Base-by-base conservation (phyloP, 2,329 filamentous ascomycete genomes). In the Aureobasidium mangrovei region DNA sequence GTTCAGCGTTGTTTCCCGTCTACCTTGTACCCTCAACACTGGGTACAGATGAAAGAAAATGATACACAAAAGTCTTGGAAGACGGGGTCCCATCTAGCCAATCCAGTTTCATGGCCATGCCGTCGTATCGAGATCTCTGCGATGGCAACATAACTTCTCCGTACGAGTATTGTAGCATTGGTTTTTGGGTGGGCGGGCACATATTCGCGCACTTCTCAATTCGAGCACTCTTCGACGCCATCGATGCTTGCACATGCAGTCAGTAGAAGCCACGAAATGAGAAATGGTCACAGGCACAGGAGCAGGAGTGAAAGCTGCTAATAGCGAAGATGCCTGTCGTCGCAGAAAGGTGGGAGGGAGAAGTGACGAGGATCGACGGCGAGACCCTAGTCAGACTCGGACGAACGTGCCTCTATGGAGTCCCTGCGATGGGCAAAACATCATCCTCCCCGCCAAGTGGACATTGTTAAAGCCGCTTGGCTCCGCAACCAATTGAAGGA, bases 361-460 rank as follows among this genome's bases (percentile, higher is more conserved):
- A 47, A 32, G 38, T 29, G 45, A 47, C 33, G 45, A 26, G 28
- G 45, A 47, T 35, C 45, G 4, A 35, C 46, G 10, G 41, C 28
- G 46, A 36, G 35, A 27, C n/a, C 27, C 35, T 18, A 18, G 18
- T 18, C 18, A 18, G 18, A 18, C 18, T 18, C 35, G 26, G 27
- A 39, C 35, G 46, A 47, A 49, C 46, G 46, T 36, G 46, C 46
- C 46, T 18, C 40, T 47, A 31, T 39, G 35, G 27, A 40, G 46
- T 33, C 46, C 46, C 35, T 49, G 46, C 46, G 36, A 49, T 36
- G 35, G 46, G 40, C 46, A 49, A 49, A 49, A 32, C 46, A 40
- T 40, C 46, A 49, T 49, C 45, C 33, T 49, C 31, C 35, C 18
- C 46, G 46, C 46, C 46, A 49, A 49, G 46, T 27, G 5, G 8